Evolutionary conservation across 2,329 filamentous ascomycete genomes (phyloP).

Genomic region (Neonectria punicea): DNA sequence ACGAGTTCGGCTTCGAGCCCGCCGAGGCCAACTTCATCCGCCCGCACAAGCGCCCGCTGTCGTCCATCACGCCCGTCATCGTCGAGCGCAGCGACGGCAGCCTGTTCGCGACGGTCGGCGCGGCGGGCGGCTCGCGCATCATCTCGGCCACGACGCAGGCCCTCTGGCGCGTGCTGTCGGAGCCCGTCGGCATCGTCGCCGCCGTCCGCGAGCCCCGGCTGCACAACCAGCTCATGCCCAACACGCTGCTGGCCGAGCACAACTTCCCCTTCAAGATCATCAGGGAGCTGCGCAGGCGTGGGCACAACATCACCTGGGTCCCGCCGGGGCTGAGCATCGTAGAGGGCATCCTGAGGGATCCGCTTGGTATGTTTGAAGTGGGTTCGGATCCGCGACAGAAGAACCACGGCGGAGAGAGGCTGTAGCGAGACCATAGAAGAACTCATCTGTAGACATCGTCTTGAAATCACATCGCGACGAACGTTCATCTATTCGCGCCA

Average conservation of each 20-base stretch:
- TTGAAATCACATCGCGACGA: background rate
- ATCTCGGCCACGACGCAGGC: constrained; percentile 82
- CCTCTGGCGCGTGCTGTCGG: constrained; percentile 72
- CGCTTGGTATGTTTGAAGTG: constrained; percentile 79
- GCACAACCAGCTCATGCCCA: constrained; percentile 85
- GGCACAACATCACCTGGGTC: constrained; percentile 79
- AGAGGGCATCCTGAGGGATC: constrained; percentile 66
- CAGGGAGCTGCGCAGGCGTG: constrained; percentile 68
- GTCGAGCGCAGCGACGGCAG: constrained; percentile 70
- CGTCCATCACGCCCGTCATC: constrained; percentile 83
- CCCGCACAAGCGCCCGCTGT: constrained; percentile 83
- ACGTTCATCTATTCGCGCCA: background rate
- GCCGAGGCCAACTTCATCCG: constrained; percentile 83
- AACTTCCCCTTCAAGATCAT: constrained; percentile 73
- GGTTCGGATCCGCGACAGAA: constrained; percentile 79
- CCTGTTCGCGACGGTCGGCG: constrained; percentile 76
- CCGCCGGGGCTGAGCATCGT: constrained; percentile 72
- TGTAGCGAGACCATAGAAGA: constrained; percentile 42
- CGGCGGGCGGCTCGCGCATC: constrained; percentile 85
- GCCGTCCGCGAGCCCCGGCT: constrained; percentile 75
- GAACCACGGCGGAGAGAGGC: constrained; percentile 72
- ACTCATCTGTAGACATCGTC: background rate
- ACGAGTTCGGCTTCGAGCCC: constrained; percentile 88
- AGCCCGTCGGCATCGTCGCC: constrained; percentile 66
- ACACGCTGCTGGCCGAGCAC: constrained; percentile 74